Conservation (phyloP, 1,284 basidiomycete species). For the Ustilago sp. region DNA sequence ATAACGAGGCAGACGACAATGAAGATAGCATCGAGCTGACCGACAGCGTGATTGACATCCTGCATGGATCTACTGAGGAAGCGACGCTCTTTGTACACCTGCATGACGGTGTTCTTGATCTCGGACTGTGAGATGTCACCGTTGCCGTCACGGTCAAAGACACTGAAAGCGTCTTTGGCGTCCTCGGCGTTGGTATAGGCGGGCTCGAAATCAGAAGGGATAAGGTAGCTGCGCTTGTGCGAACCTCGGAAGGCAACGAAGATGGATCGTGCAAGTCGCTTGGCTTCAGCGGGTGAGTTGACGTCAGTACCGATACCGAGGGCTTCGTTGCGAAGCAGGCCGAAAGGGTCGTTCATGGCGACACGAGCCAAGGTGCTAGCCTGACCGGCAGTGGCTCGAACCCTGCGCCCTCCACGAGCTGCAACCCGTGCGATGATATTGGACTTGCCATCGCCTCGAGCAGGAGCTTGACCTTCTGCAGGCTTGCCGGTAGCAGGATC, state of each 20-base stretch:
- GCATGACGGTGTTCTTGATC: slow-evolving; percentile 78
- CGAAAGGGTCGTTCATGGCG: slow-evolving; percentile 57
- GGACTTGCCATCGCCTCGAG: slow-evolving; percentile 43
- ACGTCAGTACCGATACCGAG: slow-evolving; percentile 63
- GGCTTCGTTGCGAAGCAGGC: slow-evolving; percentile 48
- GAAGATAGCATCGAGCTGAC: slow-evolving; percentile 61
- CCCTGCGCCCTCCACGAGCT: slow-evolving; percentile 29
- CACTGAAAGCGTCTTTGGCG: slow-evolving; percentile 78
- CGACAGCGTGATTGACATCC: slow-evolving; percentile 66
- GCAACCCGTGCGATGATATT: slow-evolving; percentile 41
- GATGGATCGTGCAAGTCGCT: slow-evolving; percentile 78
- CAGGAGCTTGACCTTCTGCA: slow-evolving; percentile 42
- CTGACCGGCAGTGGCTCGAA: slow-evolving; percentile 38
- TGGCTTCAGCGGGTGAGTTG: slow-evolving; percentile 65
- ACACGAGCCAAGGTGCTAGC: slow-evolving; percentile 57
- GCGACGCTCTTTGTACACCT: slow-evolving; percentile 66
- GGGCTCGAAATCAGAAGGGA: slow-evolving; percentile 78
- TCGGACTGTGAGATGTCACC: slow-evolving; percentile 82
- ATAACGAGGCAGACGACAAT: slow-evolving; percentile 53
- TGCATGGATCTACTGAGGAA: slow-evolving; percentile 63
- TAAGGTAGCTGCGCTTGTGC: slow-evolving; percentile 74
- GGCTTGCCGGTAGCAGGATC: slow-evolving; percentile 38
- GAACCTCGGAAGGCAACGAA: slow-evolving; percentile 75
- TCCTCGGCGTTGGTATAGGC: slow-evolving; percentile 76
- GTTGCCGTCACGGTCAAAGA: slow-evolving; percentile 78